Conservation (phyloP, 2,329 filamentous ascomycete genomes). For the Coniosporium tulheliwenetii region DNA sequence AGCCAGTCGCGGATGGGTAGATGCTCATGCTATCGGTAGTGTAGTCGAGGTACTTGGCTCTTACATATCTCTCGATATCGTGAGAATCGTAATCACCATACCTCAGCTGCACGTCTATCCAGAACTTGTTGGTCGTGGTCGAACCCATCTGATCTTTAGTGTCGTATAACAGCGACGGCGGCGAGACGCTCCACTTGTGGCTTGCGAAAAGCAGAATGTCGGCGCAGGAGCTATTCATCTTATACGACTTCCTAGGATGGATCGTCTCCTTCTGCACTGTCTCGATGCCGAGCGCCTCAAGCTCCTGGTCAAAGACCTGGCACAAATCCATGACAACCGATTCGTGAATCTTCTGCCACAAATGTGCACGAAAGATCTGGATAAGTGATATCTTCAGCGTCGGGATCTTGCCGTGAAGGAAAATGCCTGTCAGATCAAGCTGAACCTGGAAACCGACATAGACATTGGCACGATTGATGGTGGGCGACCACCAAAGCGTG, state of each 20-base stretch:
- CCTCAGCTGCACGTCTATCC: slow-evolving; percentile 89
- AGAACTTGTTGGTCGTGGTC: slow-evolving; percentile 97
- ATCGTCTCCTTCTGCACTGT: slow-evolving; percentile 98
- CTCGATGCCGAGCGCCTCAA: slow-evolving; percentile 91
- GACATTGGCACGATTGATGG: slow-evolving; percentile 60
- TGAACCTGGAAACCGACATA: slow-evolving; percentile 99
- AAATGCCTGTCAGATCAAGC: slow-evolving; percentile 92
- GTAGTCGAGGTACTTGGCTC: slow-evolving; percentile 97
- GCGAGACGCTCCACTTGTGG: slow-evolving; percentile 97
- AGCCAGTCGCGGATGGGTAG: slow-evolving; percentile 87
- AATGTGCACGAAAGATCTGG: slow-evolving; percentile 97
- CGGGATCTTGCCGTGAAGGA: slow-evolving; percentile 97
- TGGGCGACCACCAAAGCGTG: slow-evolving; percentile 83
- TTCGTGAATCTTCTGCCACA: slow-evolving; percentile 99
- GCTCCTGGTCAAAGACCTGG: slow-evolving; percentile 93
- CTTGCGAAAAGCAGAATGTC: slow-evolving; percentile 94
- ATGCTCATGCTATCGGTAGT: slow-evolving; percentile 98
- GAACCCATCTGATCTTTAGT: slow-evolving; percentile 91
- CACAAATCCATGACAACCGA: slow-evolving; percentile 98
- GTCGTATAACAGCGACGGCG: slow-evolving; percentile 84
- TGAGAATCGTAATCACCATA: slow-evolving; percentile 99
- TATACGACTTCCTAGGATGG: slow-evolving; percentile 97
- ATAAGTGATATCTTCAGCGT: slow-evolving; percentile 96
- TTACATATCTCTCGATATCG: slow-evolving; percentile 93
- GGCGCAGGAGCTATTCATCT: slow-evolving; percentile 99